Conservation (phyloP, 139 green algal species). For the Chlorokybus atmophyticus region DNA sequence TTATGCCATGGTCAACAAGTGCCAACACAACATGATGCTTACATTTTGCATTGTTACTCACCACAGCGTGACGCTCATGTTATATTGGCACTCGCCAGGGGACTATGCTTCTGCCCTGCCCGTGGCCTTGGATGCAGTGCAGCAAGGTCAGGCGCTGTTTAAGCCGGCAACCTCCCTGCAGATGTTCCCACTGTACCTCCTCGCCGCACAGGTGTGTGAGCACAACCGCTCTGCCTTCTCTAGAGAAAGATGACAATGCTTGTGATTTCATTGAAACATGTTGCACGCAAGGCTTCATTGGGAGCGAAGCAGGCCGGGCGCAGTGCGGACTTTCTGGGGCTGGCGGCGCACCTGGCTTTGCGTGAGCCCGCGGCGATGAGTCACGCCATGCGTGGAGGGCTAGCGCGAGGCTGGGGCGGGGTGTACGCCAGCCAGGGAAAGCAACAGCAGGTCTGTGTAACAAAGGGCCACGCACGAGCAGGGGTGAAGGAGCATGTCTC, state of each 20-base stretch:
- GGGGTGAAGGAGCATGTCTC: constrained; percentile 2
- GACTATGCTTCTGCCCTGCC: constrained; percentile 64
- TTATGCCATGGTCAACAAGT: no score
- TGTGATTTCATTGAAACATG: not conserved
- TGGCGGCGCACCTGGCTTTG: constrained; percentile 59
- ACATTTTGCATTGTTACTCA: no score
- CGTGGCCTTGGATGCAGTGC: constrained; percentile 54
- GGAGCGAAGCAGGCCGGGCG: constrained; percentile 43
- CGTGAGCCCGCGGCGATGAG: constrained; percentile 52
- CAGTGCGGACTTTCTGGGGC: constrained; percentile 60
- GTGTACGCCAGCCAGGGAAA: constrained; percentile 56
- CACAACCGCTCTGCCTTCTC: no score
- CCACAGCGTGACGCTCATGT: no score
- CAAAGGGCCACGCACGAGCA: constrained; percentile 1
- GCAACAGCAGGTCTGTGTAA: no score
- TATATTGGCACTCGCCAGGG: no score
- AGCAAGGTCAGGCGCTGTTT: constrained; percentile 60
- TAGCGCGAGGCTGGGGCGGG: constrained; percentile 61
- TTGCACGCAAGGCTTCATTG: constrained; percentile 3
- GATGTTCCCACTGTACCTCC: constrained; percentile 67
- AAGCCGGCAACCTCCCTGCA: constrained; percentile 53
- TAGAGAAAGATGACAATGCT: not conserved
- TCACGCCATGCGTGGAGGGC: constrained; percentile 58
- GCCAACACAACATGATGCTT: no score
- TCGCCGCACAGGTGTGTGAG: constrained; percentile 49